A percentile compares a stretch with the other conserved stretches of the same genome.
phyloP scores from a whole-genome alignment of 2,329 filamentous ascomycete genomes.

The Hymenoscyphus linearis region DNA sequence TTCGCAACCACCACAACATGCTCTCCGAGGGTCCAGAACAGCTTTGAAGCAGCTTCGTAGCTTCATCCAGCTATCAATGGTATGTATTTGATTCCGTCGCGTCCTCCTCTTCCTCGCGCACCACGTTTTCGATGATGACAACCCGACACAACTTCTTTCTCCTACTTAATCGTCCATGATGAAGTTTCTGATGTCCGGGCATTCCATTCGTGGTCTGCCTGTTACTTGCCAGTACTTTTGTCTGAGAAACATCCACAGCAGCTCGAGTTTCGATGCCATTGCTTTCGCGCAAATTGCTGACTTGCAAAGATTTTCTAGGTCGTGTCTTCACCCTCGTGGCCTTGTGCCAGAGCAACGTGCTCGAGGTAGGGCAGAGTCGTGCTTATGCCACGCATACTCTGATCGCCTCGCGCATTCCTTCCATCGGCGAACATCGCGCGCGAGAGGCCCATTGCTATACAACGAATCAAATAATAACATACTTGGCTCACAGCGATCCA shows the following conservation, averaged over 20 bases:
- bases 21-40: background rate
- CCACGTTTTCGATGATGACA: slow-evolving; percentile 55
- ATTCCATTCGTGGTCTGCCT: slow-evolving; percentile 53
- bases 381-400: background rate
- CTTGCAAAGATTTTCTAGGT: slow-evolving; percentile 19
- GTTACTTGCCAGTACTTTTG: slow-evolving; percentile 90
- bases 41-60: slow-evolving; percentile 4
- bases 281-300: slow-evolving; percentile 16
- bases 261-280: slow-evolving; percentile 19
- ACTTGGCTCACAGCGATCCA: background rate
- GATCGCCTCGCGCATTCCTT: background rate
- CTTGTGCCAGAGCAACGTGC: background rate
- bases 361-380: background rate
- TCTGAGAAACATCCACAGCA: slow-evolving; percentile 51
- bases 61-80: slow-evolving; percentile 7
- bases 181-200: slow-evolving; percentile 64
- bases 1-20: slow-evolving; percentile 2
- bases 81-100: slow-evolving; percentile 14
- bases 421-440: background rate
- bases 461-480: background rate
- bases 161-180: slow-evolving; percentile 85
- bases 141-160: slow-evolving; percentile 73
- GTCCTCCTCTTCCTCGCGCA: background rate
- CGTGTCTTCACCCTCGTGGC: background rate
- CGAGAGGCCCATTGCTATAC: slow-evolving; percentile 1